Evolutionary conservation across 345 rosid genomes (phyloP), one percentile per base, ranked within the genome.

Genomic region (Fremontodendron californicum): DNA sequence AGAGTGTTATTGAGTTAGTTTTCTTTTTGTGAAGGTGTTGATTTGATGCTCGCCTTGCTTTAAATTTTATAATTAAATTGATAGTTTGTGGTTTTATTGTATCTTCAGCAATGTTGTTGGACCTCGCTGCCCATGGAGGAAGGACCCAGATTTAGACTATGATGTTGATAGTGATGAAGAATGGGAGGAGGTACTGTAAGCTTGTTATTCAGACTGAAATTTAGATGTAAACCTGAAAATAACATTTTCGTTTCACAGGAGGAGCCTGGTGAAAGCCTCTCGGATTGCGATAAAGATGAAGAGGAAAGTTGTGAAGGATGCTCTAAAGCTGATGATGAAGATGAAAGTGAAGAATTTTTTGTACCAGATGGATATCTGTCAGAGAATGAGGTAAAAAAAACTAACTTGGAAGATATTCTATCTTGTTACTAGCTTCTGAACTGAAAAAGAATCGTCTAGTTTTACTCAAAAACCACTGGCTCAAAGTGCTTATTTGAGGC

Each of bases 361-460:
- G 99, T 96, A 37, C 98, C 99, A 75, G 97, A 96, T 87, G 98
- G 99, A 23, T 96, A 96, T 86, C 89, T 96, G 73, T 96, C 98
- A 43, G 95, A 96, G 78, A 89, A 93, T 78, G 98, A 96, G 97
- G 99, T 92, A 78, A 29, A 40, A 19, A 54, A 75, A 79, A 15
- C 18, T 72, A 12, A 12, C 16, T 23, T 15, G 25, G 6, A 57
- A 40, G 16, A 12, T 74, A 23, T 58, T 45, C 52, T 62, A 27
- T n/a, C 16, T 57, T 12, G 68, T 60, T 19, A 31, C 25, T 29
- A 63, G 27, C 54, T 33, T 63, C 25, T 75, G 35, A 77, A 42
- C 45, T 16, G 18, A 54, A 27, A 48, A 16, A 10, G 16, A 46
- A 23, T 2, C 1, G 18, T 52, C 40, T 54, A 49, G 21, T 33